These are phyloP conservation scores for Plenodomus biglobosus DNA, from an alignment of 2,329 filamentous ascomycete genomes.

Conservation along the genomic window DNA sequence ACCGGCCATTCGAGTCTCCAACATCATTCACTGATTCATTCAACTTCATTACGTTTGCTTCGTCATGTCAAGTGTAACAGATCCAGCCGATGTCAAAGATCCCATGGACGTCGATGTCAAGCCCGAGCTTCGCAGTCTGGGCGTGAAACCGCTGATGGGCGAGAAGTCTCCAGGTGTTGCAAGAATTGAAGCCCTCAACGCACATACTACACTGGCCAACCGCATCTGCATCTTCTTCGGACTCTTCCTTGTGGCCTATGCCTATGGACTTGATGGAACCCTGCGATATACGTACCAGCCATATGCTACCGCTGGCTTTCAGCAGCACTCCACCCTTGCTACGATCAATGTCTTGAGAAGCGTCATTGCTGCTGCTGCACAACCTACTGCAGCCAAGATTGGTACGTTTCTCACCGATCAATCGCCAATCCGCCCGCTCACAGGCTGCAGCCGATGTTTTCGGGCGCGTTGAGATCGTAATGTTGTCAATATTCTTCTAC, in stretches of 20 bases:
- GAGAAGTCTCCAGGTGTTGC: slow-evolving; percentile 56
- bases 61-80: neutral
- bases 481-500: slow-evolving; percentile 60
- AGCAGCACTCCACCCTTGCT: slow-evolving; percentile 53
- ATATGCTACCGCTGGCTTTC: slow-evolving; percentile 56
- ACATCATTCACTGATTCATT: neutral
- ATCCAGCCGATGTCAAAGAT: neutral
- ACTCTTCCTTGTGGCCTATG: slow-evolving; percentile 65
- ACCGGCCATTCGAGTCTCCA: neutral
- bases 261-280: slow-evolving; percentile 58
- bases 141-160: slow-evolving; percentile 19
- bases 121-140: neutral
- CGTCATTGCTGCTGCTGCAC: slow-evolving; percentile 62
- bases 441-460: slow-evolving; percentile 54
- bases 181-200: slow-evolving; percentile 60
- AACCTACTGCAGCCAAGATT: slow-evolving; percentile 61
- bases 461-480: slow-evolving; percentile 61
- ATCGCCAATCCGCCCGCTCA: neutral
- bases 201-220: slow-evolving; percentile 56
- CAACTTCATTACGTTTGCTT: neutral
- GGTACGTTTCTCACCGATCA: slow-evolving; percentile 22
- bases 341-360: slow-evolving; percentile 61
- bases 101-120: neutral
- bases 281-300: slow-evolving; percentile 54
- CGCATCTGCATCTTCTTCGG: slow-evolving; percentile 61